Evolutionary conservation across 2,329 filamentous ascomycete species (phyloP), one percentile per base, ranked within the genome.

Genomic region (Botryotinia narcissicola): DNA sequence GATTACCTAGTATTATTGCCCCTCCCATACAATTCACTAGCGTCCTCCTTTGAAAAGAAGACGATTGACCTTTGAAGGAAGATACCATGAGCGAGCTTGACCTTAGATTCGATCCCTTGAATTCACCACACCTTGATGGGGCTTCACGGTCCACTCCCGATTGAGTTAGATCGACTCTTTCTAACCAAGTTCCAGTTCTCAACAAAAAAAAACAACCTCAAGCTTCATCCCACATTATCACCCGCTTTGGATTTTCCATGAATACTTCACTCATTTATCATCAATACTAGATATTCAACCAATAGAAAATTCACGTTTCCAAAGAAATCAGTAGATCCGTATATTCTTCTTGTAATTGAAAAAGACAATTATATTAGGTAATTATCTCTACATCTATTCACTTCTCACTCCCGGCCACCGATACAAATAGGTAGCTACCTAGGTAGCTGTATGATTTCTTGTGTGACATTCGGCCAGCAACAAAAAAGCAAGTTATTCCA

Each of bases 11-110:
- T 42, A 60, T 40, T 54, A 25, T 61, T 70, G 70, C 70, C 70
- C 70, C 70, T 67, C 61, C 22, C 70, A 59, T 22, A 44, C 46
- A n/a, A 57, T 35, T 44, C 37, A 44, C 61, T 51, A 46, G 59
- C 16, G 44, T 29, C 12, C 25, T 29, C 12, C 25, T 18, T 1
- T 22, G n/a, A n/a, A 5, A 60, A 25, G 6, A 20, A 20, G 7
- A 40, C 7, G 32, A 16, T 4, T 37, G 35, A 37, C 7, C 1
- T 6, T 6, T 7, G 22, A 16, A 16, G 32, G 32, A 32, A 40
- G 46, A n/a, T 51, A 40, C 32, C 16, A 40, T 51, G 44, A 10
- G 22, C 12, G 7, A 25, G 61, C 40, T 22, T n/a, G 40, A 32
- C n/a, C 62, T 29, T 32, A 46, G 62, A 64, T 64, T 64, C 51